These are phyloP conservation scores for Amanita brunnescens DNA, from an alignment of 768 basidiomycete species.

Conservation along the genomic window DNA sequence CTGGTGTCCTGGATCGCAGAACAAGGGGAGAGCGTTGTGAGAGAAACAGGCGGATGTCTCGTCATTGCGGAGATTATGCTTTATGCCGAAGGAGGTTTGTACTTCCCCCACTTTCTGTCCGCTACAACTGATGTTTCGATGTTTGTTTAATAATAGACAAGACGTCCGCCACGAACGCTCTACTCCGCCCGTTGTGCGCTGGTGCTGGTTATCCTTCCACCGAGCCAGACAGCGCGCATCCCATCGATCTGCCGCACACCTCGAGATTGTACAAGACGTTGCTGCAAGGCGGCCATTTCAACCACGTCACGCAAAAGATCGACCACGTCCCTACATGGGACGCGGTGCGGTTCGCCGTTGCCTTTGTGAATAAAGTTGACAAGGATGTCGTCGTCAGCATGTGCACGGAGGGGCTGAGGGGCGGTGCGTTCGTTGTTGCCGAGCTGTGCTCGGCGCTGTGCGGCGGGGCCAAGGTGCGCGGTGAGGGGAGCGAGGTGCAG, in stretches of 20 bases:
- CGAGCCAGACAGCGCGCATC: constrained; percentile 34
- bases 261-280: constrained; percentile 84
- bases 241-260: constrained; percentile 75
- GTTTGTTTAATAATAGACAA: too few relatives aligned
- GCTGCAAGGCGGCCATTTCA: constrained; percentile 86
- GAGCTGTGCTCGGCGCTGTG: constrained; percentile 58
- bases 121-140: too few relatives aligned
- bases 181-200: constrained; percentile 19
- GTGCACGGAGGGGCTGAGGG: constrained; percentile 43
- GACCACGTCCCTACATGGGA: constrained; percentile 45
- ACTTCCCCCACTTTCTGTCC: too few relatives aligned
- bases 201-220: constrained; percentile 5
- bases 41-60: constrained; percentile 75
- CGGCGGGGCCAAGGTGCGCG: constrained; percentile 11
- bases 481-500: not conserved
- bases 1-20: constrained; percentile 64
- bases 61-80: constrained; percentile 79
- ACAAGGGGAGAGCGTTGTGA: constrained; percentile 49
- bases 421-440: constrained; percentile 69
- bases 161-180: constrained; percentile 44
- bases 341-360: constrained; percentile 46
- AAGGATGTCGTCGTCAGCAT: constrained; percentile 43
- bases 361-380: constrained; percentile 48
- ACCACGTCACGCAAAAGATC: constrained; percentile 47
- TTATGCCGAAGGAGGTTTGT: constrained; percentile 74